Evolutionary conservation across 2,329 filamentous ascomycete genomes (phyloP).

Genomic region (Leptographium wingfieldii): DNA sequence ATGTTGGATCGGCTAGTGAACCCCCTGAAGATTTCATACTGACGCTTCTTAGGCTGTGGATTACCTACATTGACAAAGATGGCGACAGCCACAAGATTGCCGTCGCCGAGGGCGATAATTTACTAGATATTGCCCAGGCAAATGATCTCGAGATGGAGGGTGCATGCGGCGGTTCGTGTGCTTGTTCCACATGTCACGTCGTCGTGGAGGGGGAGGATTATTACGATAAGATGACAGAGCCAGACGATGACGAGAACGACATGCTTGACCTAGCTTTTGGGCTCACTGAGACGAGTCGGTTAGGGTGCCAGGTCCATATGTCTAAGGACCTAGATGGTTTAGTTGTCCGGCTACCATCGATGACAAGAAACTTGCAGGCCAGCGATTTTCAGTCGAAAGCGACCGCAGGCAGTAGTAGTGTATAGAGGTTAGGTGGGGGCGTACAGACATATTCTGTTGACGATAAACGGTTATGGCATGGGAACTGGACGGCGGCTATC

Average conservation of each 20-base stretch:
- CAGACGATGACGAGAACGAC: constrained; percentile 72
- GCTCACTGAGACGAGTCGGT: constrained; percentile 67
- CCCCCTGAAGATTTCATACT: not conserved
- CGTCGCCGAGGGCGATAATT: constrained; percentile 77
- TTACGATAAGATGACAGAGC: constrained; percentile 68
- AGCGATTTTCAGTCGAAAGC: constrained; percentile 59
- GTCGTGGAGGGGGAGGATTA: constrained; percentile 62
- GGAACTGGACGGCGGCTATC: not conserved
- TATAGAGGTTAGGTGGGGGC: not conserved
- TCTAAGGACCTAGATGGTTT: constrained; percentile 78
- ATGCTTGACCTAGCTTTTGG: constrained; percentile 89
- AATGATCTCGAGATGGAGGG: constrained; percentile 98
- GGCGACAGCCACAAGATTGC: constrained; percentile 61
- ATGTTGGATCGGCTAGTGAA: constrained; percentile 11
- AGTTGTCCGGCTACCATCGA: constrained; percentile 71
- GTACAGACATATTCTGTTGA: not conserved
- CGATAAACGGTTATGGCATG: not conserved
- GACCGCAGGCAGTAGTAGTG: not conserved
- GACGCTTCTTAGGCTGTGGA: constrained; percentile 50
- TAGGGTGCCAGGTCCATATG: constrained; percentile 91
- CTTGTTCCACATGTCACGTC: constrained; percentile 86
- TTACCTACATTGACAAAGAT: constrained; percentile 93
- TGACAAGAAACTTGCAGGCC: constrained; percentile 92
- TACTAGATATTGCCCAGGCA: constrained; percentile 88
- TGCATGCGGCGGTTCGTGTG: constrained; percentile 87